Evolutionary conservation across 2,329 filamentous ascomycete species (phyloP).

Genomic region (Dissoconium aciculare): DNA sequence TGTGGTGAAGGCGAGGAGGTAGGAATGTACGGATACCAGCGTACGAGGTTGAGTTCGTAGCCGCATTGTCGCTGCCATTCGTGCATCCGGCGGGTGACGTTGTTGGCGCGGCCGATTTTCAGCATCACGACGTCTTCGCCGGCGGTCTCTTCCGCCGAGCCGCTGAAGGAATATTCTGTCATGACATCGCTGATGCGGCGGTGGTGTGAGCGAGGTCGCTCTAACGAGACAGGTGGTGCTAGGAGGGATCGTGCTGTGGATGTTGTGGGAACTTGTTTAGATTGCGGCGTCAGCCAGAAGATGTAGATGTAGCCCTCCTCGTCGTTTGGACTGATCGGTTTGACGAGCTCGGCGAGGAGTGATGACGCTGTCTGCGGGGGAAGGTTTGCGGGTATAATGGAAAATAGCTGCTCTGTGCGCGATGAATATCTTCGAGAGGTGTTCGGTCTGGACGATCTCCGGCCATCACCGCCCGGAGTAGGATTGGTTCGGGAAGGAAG

Average conservation of each 20-base stretch:
- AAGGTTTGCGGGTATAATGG: slow-evolving; percentile 54
- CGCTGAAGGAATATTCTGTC: slow-evolving; percentile 20
- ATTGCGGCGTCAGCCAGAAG: slow-evolving; percentile 74
- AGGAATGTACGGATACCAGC: slow-evolving; percentile 72
- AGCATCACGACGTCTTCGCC: slow-evolving; percentile 43
- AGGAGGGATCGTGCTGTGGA: slow-evolving; percentile 23
- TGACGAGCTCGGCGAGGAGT: slow-evolving; percentile 62
- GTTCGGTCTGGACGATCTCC: too few species aligned
- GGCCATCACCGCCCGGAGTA: too few species aligned
- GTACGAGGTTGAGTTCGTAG: slow-evolving; percentile 70
- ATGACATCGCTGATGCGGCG: slow-evolving; percentile 22
- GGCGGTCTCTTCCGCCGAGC: not conserved
- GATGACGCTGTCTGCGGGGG: slow-evolving; percentile 53
- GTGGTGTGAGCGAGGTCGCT: slow-evolving; percentile 5
- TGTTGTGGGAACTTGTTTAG: slow-evolving; percentile 33
- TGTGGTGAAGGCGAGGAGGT: slow-evolving; percentile 13
- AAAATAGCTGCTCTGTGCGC: slow-evolving; percentile 33
- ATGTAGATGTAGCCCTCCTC: slow-evolving; percentile 95
- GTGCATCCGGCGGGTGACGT: slow-evolving; percentile 79
- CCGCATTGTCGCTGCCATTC: slow-evolving; percentile 92
- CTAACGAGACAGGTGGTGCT: slow-evolving; percentile 12
- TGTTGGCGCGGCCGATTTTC: slow-evolving; percentile 54
- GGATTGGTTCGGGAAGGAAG: too few species aligned
- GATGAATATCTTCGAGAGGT: too few species aligned
- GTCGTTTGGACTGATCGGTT: slow-evolving; percentile 56